Evolutionary conservation across 2,329 filamentous ascomycete species (phyloP).

Genomic region (Teratosphaeria gauchensis): DNA sequence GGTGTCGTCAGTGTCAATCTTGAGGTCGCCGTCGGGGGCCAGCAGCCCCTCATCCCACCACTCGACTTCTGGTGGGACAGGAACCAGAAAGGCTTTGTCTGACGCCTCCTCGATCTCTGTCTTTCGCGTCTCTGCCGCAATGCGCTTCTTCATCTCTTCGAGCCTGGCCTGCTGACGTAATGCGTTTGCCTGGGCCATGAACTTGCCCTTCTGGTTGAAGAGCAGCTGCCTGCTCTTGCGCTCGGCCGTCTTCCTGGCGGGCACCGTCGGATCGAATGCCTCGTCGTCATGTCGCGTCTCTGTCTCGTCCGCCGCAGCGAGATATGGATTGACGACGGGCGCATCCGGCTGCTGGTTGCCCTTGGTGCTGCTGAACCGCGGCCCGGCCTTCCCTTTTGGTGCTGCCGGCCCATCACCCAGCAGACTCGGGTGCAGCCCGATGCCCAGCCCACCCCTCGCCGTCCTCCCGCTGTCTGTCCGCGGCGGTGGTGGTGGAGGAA

Average conservation of each 20-base stretch:
- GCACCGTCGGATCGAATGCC: conserved; percentile 42
- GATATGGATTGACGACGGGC: conserved; percentile 28
- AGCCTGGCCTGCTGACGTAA: conserved; percentile 77
- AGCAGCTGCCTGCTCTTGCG: conserved; percentile 66
- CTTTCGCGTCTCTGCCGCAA: conserved; percentile 77
- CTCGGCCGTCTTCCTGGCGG: conserved; percentile 54
- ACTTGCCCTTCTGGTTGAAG: conserved; percentile 96
- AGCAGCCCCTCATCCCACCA: conserved; percentile 96
- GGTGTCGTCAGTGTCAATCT: conserved; percentile 66
- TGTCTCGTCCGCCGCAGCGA: conserved; percentile 19
- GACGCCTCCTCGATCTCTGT: conserved; percentile 91
- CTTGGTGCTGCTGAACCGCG: conserved; percentile 46
- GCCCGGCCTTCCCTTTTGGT: conserved; percentile 31
- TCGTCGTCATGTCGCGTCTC: conserved; percentile 38
- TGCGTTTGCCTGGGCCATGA: conserved; percentile 87
- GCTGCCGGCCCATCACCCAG: conserved; percentile 33
- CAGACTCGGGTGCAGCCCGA: conserved; percentile 69
- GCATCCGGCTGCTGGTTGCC: conserved; percentile 45
- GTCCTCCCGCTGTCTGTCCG: conserved; percentile 40
- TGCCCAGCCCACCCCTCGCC: conserved; percentile 60
- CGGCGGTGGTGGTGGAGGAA: conserved; percentile 16
- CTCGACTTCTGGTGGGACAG: conserved; percentile 76
- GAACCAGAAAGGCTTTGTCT: conserved; percentile 81
- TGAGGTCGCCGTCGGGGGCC: conserved; percentile 44
- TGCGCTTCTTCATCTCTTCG: conserved; percentile 89